Evolutionary conservation across 2,329 filamentous ascomycete genomes (phyloP).

Genomic region (Stagonosporopsis cucurbitacearum): DNA sequence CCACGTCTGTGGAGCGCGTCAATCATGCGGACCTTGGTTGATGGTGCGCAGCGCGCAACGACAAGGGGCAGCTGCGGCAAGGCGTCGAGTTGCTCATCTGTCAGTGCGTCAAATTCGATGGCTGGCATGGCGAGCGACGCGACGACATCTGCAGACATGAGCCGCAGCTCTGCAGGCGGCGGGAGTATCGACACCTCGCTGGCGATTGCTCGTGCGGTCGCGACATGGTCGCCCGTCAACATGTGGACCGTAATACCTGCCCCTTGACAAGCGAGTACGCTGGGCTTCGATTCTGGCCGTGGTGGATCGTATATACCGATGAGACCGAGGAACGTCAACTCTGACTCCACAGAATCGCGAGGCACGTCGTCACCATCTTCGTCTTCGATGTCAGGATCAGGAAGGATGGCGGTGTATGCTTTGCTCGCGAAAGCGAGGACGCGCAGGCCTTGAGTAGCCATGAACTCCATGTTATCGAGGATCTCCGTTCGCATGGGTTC

Average conservation of each 20-base stretch:
- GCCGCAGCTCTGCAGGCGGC: slow-evolving; percentile 44
- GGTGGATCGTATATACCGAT: slow-evolving; percentile 86
- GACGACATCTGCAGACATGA: slow-evolving; percentile 32
- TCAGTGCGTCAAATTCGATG: slow-evolving; percentile 51
- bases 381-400: slow-evolving; percentile 23
- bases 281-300: slow-evolving; percentile 74
- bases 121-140: slow-evolving; percentile 41
- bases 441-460: slow-evolving; percentile 60
- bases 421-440: slow-evolving; percentile 69
- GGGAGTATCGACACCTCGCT: slow-evolving; percentile 53
- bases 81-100: slow-evolving; percentile 50
- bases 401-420: slow-evolving; percentile 47
- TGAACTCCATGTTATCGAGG: neutral
- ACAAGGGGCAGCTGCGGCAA: slow-evolving; percentile 50
- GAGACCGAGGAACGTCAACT: slow-evolving; percentile 75
- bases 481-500: neutral
- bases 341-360: slow-evolving; percentile 68
- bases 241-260: slow-evolving; percentile 53
- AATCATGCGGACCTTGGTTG: slow-evolving; percentile 56
- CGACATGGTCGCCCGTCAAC: slow-evolving; percentile 55
- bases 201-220: slow-evolving; percentile 54
- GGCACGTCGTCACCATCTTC: slow-evolving; percentile 54
- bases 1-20: slow-evolving; percentile 49
- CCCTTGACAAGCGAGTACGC: slow-evolving; percentile 43
- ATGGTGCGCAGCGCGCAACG: slow-evolving; percentile 52